Base-by-base conservation (phyloP, 805 yeast species). In the Grigorovia yakushimaensis region DNA sequence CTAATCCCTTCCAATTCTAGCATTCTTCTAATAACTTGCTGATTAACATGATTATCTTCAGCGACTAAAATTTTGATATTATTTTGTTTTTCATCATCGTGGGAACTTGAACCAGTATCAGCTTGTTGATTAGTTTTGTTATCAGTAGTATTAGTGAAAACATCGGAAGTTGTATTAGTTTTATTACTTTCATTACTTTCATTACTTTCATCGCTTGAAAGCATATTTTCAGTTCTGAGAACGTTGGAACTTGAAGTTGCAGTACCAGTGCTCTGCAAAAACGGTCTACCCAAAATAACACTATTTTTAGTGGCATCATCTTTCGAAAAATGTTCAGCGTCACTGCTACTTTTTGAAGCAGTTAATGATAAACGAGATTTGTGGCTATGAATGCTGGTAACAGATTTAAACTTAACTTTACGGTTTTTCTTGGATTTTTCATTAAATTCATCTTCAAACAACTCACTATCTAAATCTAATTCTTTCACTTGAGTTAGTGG, bases 41-140 rank as follows among this genome's bases (percentile, higher is more conserved):
- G 98, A 61, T 93, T 93, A 9, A 93, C 97, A 54, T 75, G 70
- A 59, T 93, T 93, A 59, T 93, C 98, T 60, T 93, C 98, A 0
- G 96, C 98, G 15, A 93, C 91, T 42, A 93, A 70, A 20, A 93
- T 80, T 27, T 30, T 42, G 10, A 30, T 43, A n/a, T 18, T 18
- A 21, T 44, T 39, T 11, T 41, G 55, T 53, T 21, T 30, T 57
- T 69, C 44, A 67, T 42, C 47, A 46, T 30, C 6, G 6, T 43
- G 42, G 8, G 39, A 19, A n/a, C 39, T 43, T 24, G 46, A 33
- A 9, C 37, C 37, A 21, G 35, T 40, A 10, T 35, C 41, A 56
- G 13, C 18, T 2, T 27, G n/a, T 13, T 37, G 17, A 20, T 17
- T 24, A 6, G 61, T 49, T 44, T 55, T 42, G 41, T 19, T 21